phyloP scores from a whole-genome alignment of 305 asterid genomes.

The Fraxinus ornus region DNA sequence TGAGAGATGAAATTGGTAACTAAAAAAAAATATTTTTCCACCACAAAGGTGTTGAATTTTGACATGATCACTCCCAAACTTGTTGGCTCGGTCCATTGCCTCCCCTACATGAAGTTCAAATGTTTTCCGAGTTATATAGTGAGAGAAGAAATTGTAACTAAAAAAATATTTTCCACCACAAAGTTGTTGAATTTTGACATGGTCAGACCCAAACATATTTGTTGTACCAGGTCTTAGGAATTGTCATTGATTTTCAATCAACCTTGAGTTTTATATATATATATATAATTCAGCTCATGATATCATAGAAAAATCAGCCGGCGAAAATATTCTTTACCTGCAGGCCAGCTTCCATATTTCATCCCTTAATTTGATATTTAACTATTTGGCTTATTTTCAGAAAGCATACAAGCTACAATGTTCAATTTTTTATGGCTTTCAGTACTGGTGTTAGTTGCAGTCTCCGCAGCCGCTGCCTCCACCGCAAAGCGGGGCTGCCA shows the following conservation, averaged over 20 bases:
- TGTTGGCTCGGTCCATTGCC: too few species aligned
- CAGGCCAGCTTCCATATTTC: background rate
- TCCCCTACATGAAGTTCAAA: too few species aligned
- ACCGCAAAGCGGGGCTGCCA: conserved; percentile 11
- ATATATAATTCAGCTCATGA: background rate
- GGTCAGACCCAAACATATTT: background rate
- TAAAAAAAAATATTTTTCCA: too few species aligned
- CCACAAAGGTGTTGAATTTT: too few species aligned
- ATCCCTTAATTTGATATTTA: background rate
- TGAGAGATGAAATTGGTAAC: too few species aligned
- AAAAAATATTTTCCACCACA: background rate
- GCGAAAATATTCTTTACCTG: background rate
- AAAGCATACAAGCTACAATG: background rate
- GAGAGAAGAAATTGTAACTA: background rate
- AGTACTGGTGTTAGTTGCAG: background rate
- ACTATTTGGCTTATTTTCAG: background rate
- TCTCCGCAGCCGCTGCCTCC: background rate
- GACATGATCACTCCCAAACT: too few species aligned
- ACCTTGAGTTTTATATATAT: background rate
- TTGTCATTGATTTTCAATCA: background rate
- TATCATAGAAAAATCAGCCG: background rate
- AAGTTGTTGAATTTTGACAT: background rate
- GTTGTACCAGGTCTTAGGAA: background rate
- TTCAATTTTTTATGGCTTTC: background rate
- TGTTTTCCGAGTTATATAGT: too few species aligned